Conservation (phyloP, 805 yeast genomes). For the Komagataella populi region DNA sequence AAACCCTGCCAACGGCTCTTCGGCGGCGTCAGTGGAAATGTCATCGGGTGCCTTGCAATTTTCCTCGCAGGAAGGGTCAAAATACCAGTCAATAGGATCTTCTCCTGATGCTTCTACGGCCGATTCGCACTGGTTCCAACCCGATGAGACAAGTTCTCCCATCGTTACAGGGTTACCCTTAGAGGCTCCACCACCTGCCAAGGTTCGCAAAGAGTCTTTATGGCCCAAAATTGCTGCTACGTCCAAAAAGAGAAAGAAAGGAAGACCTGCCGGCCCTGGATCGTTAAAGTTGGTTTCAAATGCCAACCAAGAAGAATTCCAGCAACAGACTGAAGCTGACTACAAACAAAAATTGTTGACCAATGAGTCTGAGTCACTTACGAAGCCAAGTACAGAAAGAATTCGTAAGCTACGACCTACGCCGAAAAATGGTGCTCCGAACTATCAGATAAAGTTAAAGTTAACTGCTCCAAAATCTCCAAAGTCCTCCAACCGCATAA, state of each 20-base stretch:
- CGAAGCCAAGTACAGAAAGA: constrained; percentile 17
- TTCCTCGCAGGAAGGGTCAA: not conserved
- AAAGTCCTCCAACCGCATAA: not conserved
- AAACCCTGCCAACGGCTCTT: not conserved
- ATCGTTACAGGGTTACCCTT: constrained; percentile 59
- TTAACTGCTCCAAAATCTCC: not conserved
- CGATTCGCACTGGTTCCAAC: not conserved
- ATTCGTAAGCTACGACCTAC: constrained; percentile 2
- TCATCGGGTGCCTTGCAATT: not conserved
- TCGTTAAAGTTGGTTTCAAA: constrained; percentile 3
- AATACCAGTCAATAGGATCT: not conserved
- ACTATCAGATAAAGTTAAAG: constrained; percentile 4
- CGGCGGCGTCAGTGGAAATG: not conserved
- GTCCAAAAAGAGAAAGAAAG: constrained; percentile 7
- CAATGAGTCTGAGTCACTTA: constrained; percentile 17
- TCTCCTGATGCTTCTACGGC: not conserved
- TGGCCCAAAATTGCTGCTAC: constrained; percentile 28
- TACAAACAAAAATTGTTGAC: constrained; percentile 15
- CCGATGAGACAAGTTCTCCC: not conserved
- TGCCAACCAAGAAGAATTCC: constrained; percentile 6
- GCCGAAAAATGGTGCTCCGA: constrained; percentile 7
- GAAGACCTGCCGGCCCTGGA: constrained; percentile 2
- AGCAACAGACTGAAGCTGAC: constrained; percentile 7
- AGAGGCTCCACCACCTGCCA: constrained; percentile 52
- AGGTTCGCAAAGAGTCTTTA: constrained; percentile 39